phyloP scores from a whole-genome alignment of 2,329 filamentous ascomycete species.

The Neofusicoccum ribis region DNA sequence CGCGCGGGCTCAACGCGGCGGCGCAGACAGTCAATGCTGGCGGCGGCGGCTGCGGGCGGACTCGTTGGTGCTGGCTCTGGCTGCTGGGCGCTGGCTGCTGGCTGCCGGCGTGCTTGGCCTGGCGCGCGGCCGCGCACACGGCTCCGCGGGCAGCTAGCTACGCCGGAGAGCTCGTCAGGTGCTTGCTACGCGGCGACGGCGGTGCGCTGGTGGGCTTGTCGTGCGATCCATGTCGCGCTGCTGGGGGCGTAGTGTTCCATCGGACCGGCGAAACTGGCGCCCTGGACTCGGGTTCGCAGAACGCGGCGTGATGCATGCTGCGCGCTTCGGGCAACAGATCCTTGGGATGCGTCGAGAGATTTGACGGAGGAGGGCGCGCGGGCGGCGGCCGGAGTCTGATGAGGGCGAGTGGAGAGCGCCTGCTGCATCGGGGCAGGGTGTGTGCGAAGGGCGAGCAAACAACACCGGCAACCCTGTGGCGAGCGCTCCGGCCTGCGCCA shows the following conservation, averaged over 20 bases:
- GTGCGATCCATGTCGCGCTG: conserved; percentile 16
- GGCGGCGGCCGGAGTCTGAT: conserved; percentile 11
- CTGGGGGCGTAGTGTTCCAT: conserved; percentile 19
- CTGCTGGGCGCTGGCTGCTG: background rate
- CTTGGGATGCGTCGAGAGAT: conserved; percentile 17
- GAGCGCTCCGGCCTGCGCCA: conserved; percentile 12
- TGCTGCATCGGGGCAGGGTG: conserved; percentile 16
- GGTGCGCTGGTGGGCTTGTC: conserved; percentile 12
- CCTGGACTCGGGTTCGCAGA: conserved; percentile 15
- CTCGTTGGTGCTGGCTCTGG: background rate
- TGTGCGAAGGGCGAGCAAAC: conserved; percentile 6
- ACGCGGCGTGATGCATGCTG: conserved; percentile 16
- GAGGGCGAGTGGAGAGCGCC: conserved; percentile 15
- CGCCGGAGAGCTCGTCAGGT: background rate
- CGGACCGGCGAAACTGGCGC: conserved; percentile 18
- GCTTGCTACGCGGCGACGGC: background rate
- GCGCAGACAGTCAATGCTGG: background rate
- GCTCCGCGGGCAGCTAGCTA: too few relatives aligned
- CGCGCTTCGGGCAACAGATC: conserved; percentile 11
- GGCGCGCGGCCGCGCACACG: too few relatives aligned
- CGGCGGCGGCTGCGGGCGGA: background rate
- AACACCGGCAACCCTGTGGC: conserved; percentile 11
- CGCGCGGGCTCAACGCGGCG: background rate
- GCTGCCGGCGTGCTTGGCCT: background rate
- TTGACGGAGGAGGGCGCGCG: conserved; percentile 6